These are phyloP conservation scores for Cetradonia linearis DNA, from an alignment of 495 filamentous ascomycete genomes.

Conservation along the genomic window DNA sequence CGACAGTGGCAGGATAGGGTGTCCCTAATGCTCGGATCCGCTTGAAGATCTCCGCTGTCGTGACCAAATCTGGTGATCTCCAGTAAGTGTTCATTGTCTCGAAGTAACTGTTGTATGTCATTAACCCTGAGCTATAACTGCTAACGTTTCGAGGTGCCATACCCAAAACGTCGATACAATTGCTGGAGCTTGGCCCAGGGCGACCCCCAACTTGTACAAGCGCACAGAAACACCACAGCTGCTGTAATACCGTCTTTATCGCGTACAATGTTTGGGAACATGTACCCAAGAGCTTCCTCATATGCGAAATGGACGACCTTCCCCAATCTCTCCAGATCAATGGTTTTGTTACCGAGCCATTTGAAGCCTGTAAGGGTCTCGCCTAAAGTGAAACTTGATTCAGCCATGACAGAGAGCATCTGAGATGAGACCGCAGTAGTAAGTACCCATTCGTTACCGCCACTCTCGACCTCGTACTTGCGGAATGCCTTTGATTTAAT, in stretches of 20 bases:
- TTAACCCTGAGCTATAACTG: background rate
- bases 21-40: slow-evolving; percentile 42
- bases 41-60: slow-evolving; percentile 45
- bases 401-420: slow-evolving; percentile 54
- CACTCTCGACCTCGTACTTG: background rate
- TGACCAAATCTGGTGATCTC: slow-evolving; percentile 45
- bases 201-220: slow-evolving; percentile 49
- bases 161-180: slow-evolving; percentile 52
- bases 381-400: slow-evolving; percentile 45
- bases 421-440: slow-evolving; percentile 56
- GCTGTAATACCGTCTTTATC: slow-evolving; percentile 67
- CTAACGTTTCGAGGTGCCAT: slow-evolving; percentile 19
- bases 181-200: slow-evolving; percentile 50
- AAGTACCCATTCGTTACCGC: slow-evolving; percentile 39
- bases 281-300: slow-evolving; percentile 68
- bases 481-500: slow-evolving; percentile 13
- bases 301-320: slow-evolving; percentile 51
- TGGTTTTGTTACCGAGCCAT: slow-evolving; percentile 51
- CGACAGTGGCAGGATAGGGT: slow-evolving; percentile 37
- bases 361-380: slow-evolving; percentile 70
- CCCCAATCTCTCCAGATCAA: slow-evolving; percentile 36
- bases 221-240: slow-evolving; percentile 52
- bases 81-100: slow-evolving; percentile 61
- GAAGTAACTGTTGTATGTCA: slow-evolving; percentile 28
- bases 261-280: slow-evolving; percentile 54